Percentiles rank a stretch among this genome's conserved stretches.
Conservation (phyloP, 345 rosid species). For the Aurinia saxatilis region DNA sequence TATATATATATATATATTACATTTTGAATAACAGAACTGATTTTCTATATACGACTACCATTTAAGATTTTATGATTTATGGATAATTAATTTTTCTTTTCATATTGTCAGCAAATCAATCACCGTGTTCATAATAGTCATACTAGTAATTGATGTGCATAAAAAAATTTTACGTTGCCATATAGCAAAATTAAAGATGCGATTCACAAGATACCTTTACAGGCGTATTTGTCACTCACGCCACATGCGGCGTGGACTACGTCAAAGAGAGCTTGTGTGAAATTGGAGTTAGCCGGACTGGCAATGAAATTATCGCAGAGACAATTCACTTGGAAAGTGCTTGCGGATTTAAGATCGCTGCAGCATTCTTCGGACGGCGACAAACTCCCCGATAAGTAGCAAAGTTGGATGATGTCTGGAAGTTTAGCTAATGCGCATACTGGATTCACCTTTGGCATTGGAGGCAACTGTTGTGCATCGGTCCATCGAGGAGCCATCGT, state of each 20-base stretch:
- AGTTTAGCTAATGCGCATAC: neutral
- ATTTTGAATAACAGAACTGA: too few species aligned
- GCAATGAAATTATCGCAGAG: conserved; percentile 14
- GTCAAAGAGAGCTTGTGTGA: neutral
- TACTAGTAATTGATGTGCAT: too few species aligned
- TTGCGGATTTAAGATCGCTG: conserved; percentile 6
- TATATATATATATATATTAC: too few species aligned
- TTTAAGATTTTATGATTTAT: too few species aligned
- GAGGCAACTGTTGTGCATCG: neutral
- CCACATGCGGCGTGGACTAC: neutral
- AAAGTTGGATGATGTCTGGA: neutral
- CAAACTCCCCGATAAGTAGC: neutral
- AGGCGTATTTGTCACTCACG: neutral
- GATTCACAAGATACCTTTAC: conserved; percentile 20
- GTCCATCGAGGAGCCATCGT: neutral
- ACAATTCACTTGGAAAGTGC: neutral
- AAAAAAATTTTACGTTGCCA: too few species aligned
- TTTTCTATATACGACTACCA: too few species aligned
- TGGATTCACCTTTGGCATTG: conserved; percentile 9
- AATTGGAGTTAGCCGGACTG: neutral
- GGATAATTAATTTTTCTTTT: too few species aligned
- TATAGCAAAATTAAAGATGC: too few species aligned
- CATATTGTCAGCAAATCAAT: too few species aligned
- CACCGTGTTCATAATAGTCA: too few species aligned
- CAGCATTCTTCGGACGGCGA: conserved; percentile 9